phyloP scores from a whole-genome alignment of 495 filamentous ascomycete species.

The Hypomontagnella submonticulosa region DNA sequence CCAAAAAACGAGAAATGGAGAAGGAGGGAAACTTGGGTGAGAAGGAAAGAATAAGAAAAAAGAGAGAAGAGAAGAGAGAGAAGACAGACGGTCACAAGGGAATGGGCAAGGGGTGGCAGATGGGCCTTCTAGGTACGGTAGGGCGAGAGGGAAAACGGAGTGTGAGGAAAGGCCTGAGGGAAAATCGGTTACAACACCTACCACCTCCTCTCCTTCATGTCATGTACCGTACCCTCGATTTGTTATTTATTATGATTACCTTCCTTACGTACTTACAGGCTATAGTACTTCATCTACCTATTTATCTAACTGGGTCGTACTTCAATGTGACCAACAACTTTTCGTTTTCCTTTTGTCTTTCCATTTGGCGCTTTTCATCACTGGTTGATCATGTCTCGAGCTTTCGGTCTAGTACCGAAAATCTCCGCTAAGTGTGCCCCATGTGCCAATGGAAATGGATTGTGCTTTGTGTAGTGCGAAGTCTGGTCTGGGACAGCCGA shows the following conservation, averaged over 20 bases:
- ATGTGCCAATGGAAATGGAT: conserved; percentile 26
- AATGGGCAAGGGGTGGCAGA: conserved; percentile 54
- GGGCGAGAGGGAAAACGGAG: conserved; percentile 38
- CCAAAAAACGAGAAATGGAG: conserved; percentile 33
- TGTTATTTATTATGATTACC: conserved; percentile 20
- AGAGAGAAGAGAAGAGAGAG: conserved; percentile 32
- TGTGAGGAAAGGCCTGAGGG: conserved; percentile 25
- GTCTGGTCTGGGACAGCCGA: conserved; percentile 28
- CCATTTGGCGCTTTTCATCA: conserved; percentile 22
- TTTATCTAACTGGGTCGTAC: conserved; percentile 7
- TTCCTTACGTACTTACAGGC: neutral
- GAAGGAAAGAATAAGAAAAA: conserved; percentile 31
- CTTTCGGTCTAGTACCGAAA: conserved; percentile 30
- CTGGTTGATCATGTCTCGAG: conserved; percentile 24
- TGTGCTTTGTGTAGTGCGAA: conserved; percentile 34
- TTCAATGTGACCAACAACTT: conserved; percentile 3
- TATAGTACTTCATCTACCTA: no score
- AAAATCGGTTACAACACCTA: conserved; percentile 49
- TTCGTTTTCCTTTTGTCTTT: neutral
- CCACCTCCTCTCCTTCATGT: conserved; percentile 32
- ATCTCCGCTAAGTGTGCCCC: conserved; percentile 33
- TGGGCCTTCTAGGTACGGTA: conserved; percentile 51
- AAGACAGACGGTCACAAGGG: conserved; percentile 48
- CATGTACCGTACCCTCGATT: conserved; percentile 33
- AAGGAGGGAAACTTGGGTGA: conserved; percentile 14